Conservation (phyloP, 2,329 filamentous ascomycete species). For the Nemania abortiva region DNA sequence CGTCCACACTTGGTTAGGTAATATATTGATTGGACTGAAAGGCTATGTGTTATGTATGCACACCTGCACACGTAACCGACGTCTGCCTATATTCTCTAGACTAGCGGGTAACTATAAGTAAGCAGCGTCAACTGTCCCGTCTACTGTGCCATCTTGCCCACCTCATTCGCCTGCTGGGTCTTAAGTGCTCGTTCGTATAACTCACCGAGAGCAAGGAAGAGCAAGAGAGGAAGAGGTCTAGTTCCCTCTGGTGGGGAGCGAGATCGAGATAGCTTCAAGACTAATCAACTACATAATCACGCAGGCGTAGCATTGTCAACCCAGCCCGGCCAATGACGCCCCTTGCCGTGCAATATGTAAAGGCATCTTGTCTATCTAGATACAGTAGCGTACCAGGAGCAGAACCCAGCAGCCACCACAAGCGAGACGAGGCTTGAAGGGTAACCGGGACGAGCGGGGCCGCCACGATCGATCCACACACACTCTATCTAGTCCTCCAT, state of each 20-base stretch:
- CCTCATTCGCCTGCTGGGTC: slow-evolving; percentile 21
- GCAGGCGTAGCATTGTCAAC: not conserved
- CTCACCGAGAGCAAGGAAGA: slow-evolving; percentile 9
- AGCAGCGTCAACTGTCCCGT: not conserved
- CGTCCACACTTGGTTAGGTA: slow-evolving; percentile 4
- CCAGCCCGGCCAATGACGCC: slow-evolving; percentile 3
- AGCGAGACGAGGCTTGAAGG: slow-evolving; percentile 20
- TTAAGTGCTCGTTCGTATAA: slow-evolving; percentile 4
- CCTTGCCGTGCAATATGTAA: slow-evolving; percentile 4
- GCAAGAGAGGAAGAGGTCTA: slow-evolving; percentile 10
- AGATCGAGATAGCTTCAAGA: slow-evolving; percentile 18
- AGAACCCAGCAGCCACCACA: slow-evolving; percentile 1
- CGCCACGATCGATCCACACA: slow-evolving; percentile 35
- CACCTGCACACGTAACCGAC: slow-evolving; percentile 19
- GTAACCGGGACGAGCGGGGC: slow-evolving; percentile 32
- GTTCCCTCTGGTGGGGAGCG: not conserved
- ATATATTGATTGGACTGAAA: not conserved
- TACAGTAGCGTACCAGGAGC: not conserved
- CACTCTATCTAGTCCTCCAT: slow-evolving; percentile 5
- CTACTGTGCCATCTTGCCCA: slow-evolving; percentile 1
- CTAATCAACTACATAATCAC: not conserved
- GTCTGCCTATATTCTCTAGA: not conserved
- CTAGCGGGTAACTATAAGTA: too few species aligned
- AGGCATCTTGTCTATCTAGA: not conserved
- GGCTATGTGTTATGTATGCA: not conserved